Evolutionary conservation across 768 basidiomycete genomes (phyloP).

Genomic region (Hydnomerulius pinastri): DNA sequence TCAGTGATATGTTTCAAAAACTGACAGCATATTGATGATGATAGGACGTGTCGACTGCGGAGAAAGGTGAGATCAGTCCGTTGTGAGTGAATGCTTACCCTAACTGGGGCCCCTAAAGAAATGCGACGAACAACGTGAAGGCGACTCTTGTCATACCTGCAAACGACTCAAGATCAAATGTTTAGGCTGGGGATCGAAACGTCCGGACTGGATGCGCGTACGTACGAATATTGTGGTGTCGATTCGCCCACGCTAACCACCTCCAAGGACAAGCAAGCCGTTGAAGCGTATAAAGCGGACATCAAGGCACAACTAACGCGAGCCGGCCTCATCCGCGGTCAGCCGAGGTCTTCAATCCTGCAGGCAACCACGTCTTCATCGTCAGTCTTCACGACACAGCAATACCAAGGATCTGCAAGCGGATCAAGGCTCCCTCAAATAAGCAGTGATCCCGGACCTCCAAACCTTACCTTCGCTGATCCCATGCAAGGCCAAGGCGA

Average conservation of each 20-base stretch:
- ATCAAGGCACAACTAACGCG: slow-evolving; percentile 81
- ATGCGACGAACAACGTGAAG: slow-evolving; percentile 85
- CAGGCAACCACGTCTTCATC: slow-evolving; percentile 35
- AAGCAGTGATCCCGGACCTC: slow-evolving; percentile 22
- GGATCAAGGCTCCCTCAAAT: slow-evolving; percentile 22
- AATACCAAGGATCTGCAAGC: slow-evolving; percentile 25
- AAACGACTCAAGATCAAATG: slow-evolving; percentile 79
- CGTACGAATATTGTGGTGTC: slow-evolving; percentile 24
- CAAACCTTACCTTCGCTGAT: slow-evolving; percentile 24
- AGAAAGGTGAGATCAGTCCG: slow-evolving; percentile 59
- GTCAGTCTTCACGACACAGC: slow-evolving; percentile 36
- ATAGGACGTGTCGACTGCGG: slow-evolving; percentile 81
- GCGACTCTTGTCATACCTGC: slow-evolving; percentile 80
- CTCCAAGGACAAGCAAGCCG: slow-evolving; percentile 75
- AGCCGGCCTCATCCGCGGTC: slow-evolving; percentile 80
- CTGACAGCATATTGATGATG: slow-evolving; percentile 9
- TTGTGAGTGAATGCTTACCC: background rate
- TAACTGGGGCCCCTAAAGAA: slow-evolving; percentile 49
- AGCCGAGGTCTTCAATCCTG: slow-evolving; percentile 63
- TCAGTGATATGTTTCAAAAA: background rate
- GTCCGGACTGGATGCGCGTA: slow-evolving; percentile 91
- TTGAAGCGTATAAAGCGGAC: slow-evolving; percentile 79
- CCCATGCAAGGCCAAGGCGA: slow-evolving; percentile 19
- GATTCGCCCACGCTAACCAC: slow-evolving; percentile 16
- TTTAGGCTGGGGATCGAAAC: slow-evolving; percentile 80